phyloP scores from a whole-genome alignment of 345 rosid species.

The Kandelia obovata region DNA sequence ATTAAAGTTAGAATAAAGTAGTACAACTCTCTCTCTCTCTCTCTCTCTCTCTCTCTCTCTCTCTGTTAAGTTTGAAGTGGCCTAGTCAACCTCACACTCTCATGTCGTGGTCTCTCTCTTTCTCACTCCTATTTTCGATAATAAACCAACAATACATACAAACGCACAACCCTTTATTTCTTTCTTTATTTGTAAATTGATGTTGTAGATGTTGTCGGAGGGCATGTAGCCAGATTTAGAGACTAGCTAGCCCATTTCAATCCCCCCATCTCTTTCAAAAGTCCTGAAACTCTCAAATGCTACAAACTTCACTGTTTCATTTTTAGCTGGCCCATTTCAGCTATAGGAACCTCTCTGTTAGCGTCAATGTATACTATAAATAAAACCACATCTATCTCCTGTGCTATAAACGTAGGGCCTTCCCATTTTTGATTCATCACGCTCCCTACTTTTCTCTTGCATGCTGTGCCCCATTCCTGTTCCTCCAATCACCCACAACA shows the following conservation, averaged over 20 bases:
- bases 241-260: slow-evolving; percentile 9
- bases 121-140: slow-evolving; percentile 22
- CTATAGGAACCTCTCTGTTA: slow-evolving; percentile 2
- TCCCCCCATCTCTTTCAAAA: slow-evolving; percentile 31
- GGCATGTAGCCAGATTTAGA: neutral
- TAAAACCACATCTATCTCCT: slow-evolving; percentile 21
- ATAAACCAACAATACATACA: slow-evolving; percentile 25
- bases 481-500: slow-evolving; percentile 16
- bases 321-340: slow-evolving; percentile 2
- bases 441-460: slow-evolving; percentile 15
- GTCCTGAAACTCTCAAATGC: slow-evolving; percentile 6
- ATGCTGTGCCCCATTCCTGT: slow-evolving; percentile 12
- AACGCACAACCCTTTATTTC: slow-evolving; percentile 4
- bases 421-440: neutral
- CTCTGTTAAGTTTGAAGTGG: neutral
- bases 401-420: slow-evolving; percentile 14
- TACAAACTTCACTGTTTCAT: slow-evolving; percentile 1
- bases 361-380: slow-evolving; percentile 10
- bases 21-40: neutral
- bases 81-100: slow-evolving; percentile 50
- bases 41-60: neutral
- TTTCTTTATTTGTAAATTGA: neutral
- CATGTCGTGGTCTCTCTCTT: slow-evolving; percentile 12
- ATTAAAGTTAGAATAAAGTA: too few relatives aligned
- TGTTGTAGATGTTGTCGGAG: neutral